Evolutionary conservation across 2,329 filamentous ascomycete species (phyloP).

Genomic region (Xylariaceae sp.): DNA sequence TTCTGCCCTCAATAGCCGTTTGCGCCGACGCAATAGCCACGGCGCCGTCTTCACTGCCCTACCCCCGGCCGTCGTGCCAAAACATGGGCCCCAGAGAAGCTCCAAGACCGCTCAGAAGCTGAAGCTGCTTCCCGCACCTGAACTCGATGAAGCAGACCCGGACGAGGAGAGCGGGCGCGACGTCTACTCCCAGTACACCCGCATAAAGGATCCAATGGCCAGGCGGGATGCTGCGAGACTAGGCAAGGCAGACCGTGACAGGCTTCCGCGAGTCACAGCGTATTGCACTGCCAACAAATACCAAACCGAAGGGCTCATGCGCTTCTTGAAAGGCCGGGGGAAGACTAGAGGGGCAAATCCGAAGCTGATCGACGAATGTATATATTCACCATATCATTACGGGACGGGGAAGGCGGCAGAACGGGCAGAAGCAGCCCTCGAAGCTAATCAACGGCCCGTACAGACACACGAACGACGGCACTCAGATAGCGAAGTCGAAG

Average conservation of each 20-base stretch:
- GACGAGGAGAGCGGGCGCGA: conserved; percentile 93
- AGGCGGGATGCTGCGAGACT: conserved; percentile 86
- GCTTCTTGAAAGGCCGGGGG: conserved; percentile 81
- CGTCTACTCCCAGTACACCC: conserved; percentile 95
- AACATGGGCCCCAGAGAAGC: conserved; percentile 91
- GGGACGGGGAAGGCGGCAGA: conserved; percentile 40
- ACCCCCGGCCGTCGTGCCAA: conserved; percentile 46
- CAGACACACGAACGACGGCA: conserved; percentile 65
- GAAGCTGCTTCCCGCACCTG: conserved; percentile 91
- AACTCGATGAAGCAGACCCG: conserved; percentile 63
- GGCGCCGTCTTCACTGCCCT: conserved; percentile 54
- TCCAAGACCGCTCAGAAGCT: conserved; percentile 96
- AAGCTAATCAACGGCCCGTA: conserved; percentile 36
- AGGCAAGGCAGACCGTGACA: conserved; percentile 87
- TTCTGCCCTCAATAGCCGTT: conserved; percentile 79
- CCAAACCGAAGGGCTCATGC: conserved; percentile 83
- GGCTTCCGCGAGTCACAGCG: conserved; percentile 86
- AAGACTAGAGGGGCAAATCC: conserved; percentile 78
- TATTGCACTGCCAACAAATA: conserved; percentile 95
- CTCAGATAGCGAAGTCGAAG: conserved; percentile 70
- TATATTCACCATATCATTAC: conserved; percentile 93
- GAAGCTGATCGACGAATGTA: conserved; percentile 94
- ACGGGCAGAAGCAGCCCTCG: conserved; percentile 36
- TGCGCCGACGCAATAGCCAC: conserved; percentile 82
- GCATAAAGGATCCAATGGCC: conserved; percentile 95